phyloP scores from a whole-genome alignment of 768 basidiomycete species.

The Panellus pusillus region DNA sequence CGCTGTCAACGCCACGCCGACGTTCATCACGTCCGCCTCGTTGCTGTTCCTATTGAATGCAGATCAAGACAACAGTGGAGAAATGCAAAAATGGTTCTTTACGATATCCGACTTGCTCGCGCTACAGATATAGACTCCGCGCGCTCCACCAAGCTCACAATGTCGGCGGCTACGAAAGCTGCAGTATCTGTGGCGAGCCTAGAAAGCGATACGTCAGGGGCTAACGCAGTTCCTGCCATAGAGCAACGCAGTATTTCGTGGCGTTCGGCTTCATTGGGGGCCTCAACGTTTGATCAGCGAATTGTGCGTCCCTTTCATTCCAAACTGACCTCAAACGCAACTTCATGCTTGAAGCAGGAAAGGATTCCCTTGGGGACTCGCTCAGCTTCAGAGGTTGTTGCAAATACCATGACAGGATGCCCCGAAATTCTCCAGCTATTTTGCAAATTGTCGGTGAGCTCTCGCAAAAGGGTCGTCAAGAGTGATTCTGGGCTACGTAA shows the following conservation, averaged over 20 bases:
- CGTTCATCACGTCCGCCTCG: slow-evolving; percentile 30
- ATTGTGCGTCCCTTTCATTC: no score
- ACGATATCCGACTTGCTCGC: slow-evolving; percentile 42
- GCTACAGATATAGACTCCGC: slow-evolving; percentile 57
- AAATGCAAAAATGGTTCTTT: slow-evolving; percentile 19
- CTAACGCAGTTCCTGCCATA: slow-evolving; percentile 42
- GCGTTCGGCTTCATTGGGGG: slow-evolving; percentile 77
- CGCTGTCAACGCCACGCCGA: slow-evolving; percentile 46
- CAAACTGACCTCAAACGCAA: slow-evolving; percentile 63
- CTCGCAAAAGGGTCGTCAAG: slow-evolving; percentile 56
- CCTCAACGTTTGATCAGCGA: slow-evolving; percentile 42
- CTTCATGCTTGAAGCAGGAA: slow-evolving; percentile 82
- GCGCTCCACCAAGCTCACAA: slow-evolving; percentile 65
- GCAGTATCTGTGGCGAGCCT: slow-evolving; percentile 85
- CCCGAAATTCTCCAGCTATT: slow-evolving; percentile 59
- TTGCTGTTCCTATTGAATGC: slow-evolving; percentile 22
- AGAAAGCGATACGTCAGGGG: slow-evolving; percentile 77
- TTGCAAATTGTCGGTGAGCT: slow-evolving; percentile 60
- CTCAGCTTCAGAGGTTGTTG: slow-evolving; percentile 67
- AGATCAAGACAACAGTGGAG: background rate
- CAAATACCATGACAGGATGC: slow-evolving; percentile 75
- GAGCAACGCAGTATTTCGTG: slow-evolving; percentile 54
- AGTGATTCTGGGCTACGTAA: slow-evolving; percentile 46
- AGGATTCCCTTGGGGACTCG: slow-evolving; percentile 62
- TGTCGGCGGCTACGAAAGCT: slow-evolving; percentile 81